Evolutionary conservation across 768 basidiomycete genomes (phyloP), one percentile per base, ranked within the genome.

Genomic region (Lepiota subincarnata): DNA sequence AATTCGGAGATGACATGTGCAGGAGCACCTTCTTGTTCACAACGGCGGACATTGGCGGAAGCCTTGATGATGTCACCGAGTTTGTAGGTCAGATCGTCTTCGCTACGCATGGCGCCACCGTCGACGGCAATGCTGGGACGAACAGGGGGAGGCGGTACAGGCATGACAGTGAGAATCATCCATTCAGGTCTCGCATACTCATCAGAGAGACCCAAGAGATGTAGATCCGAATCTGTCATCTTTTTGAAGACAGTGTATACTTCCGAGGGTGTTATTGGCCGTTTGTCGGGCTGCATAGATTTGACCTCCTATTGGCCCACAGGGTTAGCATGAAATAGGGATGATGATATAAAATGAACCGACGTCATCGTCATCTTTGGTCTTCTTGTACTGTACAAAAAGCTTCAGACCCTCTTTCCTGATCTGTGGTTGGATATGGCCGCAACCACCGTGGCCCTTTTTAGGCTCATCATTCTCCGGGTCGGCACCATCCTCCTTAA

Each of bases 101-200:
- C 97, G 61, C 92, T 92, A 39, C 95, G 83, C 88, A 96, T 93
- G 1, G 90, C 87, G 48, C 96, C 95, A 18, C 96, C 96, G 61
- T 98, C 96, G 24, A 98, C 91, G 11, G 96, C 89, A 53, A 99
- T 98, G 71, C 93, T 96, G 0, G 97, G 97, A 45, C 97, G 92
- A 50, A 99, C 97, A 6, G 97, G 93, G 5, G 96, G 96, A 1
- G 97, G 97, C 1, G 97, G 97, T 0, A 99, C 96, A 34, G 97
- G 97, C 68, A 98, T 80, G 35, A 98, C 93, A 0, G 97, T 98
- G 38, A 98, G 74, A 60, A 99, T 97, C 97, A 99, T 98, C 97
- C 97, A 99, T 64, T 98, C 93, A 2, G 97, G 97, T 38, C 95
- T 84, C 6, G 97, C 96, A 66, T 97, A 98, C 66, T 92, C 91